Percentiles rank a stretch among this genome's conserved stretches.
Conservation (phyloP, 768 basidiomycete species). For the Boletus rufocinnamomeus region DNA sequence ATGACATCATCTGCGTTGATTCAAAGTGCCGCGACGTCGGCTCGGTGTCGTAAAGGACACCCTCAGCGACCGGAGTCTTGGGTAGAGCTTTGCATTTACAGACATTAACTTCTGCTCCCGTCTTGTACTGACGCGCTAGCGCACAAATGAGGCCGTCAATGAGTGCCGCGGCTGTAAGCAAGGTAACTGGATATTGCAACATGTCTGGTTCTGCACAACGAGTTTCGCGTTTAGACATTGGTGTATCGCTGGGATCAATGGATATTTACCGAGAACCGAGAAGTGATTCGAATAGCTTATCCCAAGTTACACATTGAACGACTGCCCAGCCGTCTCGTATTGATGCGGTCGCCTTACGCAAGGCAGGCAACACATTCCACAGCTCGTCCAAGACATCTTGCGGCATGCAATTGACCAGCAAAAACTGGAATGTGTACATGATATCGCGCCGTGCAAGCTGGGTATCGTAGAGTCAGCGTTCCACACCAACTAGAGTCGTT, state of each 20-base stretch:
- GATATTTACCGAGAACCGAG: constrained; percentile 39
- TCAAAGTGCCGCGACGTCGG: constrained; percentile 16
- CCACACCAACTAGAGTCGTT: background rate
- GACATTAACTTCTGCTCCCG: constrained; percentile 21
- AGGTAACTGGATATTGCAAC: constrained; percentile 51
- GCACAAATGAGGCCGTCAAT: constrained; percentile 45
- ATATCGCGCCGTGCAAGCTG: constrained; percentile 61
- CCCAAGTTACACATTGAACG: constrained; percentile 52
- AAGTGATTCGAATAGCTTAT: constrained; percentile 44
- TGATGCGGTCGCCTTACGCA: constrained; percentile 42
- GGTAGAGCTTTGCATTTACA: constrained; percentile 9
- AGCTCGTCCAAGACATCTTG: constrained; percentile 55
- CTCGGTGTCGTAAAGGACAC: background rate
- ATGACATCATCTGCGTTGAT: constrained; percentile 18
- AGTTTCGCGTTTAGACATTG: background rate
- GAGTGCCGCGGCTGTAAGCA: constrained; percentile 56
- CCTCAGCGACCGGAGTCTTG: background rate
- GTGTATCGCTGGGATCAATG: background rate
- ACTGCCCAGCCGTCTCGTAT: constrained; percentile 47
- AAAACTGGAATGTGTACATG: constrained; percentile 47
- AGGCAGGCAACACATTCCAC: constrained; percentile 54
- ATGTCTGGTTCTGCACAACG: constrained; percentile 49
- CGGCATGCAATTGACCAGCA: constrained; percentile 55
- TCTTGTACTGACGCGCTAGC: constrained; percentile 40
- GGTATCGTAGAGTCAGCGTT: background rate